Evolutionary conservation across 2,329 filamentous ascomycete genomes (phyloP), one percentile per base, ranked within the genome.

Genomic region (Cladosporium oxysporum): DNA sequence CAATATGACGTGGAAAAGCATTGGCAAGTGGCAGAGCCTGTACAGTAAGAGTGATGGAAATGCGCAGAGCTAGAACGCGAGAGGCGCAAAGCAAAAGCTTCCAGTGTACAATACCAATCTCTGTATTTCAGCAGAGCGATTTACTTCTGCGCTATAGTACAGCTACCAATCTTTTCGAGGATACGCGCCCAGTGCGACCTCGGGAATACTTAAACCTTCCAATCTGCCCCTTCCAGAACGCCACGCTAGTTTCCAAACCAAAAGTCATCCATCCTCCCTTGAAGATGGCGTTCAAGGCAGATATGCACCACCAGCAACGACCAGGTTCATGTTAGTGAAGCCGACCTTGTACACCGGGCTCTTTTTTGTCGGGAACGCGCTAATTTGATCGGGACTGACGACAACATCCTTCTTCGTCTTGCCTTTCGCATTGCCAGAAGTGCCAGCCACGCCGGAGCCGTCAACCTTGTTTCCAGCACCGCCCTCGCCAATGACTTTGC

Each of bases 271-370:
- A n/a, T 5, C 41, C 33, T 35, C 33, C 33, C 4, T 35, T 16
- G 8, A 12, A 23, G 16, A 28, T 47, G 26, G 10, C 29, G 5
- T 16, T 72, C 66, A 76, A 44, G 87, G 87, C 74, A 89, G 75
- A 78, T 88, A 89, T 44, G 85, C 86, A 49, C 93, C 92, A 57
- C 91, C 92, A 26, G 93, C 93, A 68, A 98, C 83, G 14, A 97
- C 90, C 70, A 98, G 79, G 76, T 99, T 99, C 92, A 97, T 97
- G 67, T 92, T 85, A 3, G 95, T 98, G 74, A 97, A 97, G 74
- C 90, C 88, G 63, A 96, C 93, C 79, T 94, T 95, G 79, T 96
- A 91, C 12, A 98, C 91, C 0, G 94, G 93, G 18, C 91, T 94
- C 81, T 96, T 97, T 85, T 99, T 99, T 4, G 95, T 98, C 0